Base-by-base conservation (phyloP, 1,284 basidiomycete species). In the Rhodotorula sp. region DNA sequence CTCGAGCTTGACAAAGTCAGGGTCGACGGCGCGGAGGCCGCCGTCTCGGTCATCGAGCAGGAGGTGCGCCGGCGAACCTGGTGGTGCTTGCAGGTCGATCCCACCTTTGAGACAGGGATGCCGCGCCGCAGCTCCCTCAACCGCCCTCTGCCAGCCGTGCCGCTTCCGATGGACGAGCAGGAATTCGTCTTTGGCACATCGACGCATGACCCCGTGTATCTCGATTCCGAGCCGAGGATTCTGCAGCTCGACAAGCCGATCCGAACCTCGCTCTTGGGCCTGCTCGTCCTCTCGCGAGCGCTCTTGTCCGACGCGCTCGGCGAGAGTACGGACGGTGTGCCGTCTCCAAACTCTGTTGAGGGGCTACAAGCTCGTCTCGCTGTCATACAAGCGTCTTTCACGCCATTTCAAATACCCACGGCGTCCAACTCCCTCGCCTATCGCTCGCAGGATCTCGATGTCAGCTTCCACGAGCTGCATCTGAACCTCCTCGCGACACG, bases 131-230 rank as follows among this genome's bases (percentile, higher is more conserved):
- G 20, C n/a, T 46, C 39, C 46, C 26, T 47, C 43, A 49, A 43
- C 31, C 58, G 58, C 18, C 10, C 43, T 18, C 23, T 12, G 46
- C 43, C 18, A 2, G 31, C 49, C 2, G 23, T 69, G 23, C 63
- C 46, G 15, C 62, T 69, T 1, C 67, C 67, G 2, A 48, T 51
- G 43, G 51, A 60, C 21, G 67, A 69, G 26, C 52, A 59, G 31
- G 67, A 69, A 23, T 69, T 64, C 6, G n/a, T 63, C 3, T 69
- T 69, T 18, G 67, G 67, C 23, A 16, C 58, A 46, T 14, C 16
- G 8, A 48, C 67, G 23, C 39, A 39, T 31, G 18, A 34, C 34
- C 34, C 34, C 21, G 14, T 15, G 49, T 2, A 6, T 21, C 20
- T 5, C 34, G 5, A 21, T n/a, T 23, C 5, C 16, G 57, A 8